Base-by-base conservation (phyloP, 345 rosid genomes). In the Arabis hirsuta region DNA sequence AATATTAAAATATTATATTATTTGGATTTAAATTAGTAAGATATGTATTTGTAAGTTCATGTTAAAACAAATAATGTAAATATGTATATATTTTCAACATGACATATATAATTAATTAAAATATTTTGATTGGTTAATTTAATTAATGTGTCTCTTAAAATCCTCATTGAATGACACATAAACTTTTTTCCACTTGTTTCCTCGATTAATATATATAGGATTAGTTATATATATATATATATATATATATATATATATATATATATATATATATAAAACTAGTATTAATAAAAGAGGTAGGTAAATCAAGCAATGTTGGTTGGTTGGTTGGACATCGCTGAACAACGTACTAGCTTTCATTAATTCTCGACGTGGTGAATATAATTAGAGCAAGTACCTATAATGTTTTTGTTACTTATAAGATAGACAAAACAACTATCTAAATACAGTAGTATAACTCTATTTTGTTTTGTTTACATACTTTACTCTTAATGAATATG, bases 251-350 rank as follows among this genome's bases (percentile, higher is more conserved):
- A n/a, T n/a, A n/a, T 22, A 22, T 38, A 38, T 38, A 14, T 7
- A 14, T 16, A 14, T 27, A 52, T 2, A 62, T 0, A 16, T 62
- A 47, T 6, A 32, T 32, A 46, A 29, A 62, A 16, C 16, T 16
- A 16, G 16, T 45, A 46, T 46, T 46, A 55, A 68, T 43, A 68
- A 32, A 2, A 55, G 32, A 45, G 44, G 56, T 42, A 36, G 19
- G 36, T 34, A 11, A 36, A 54, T 62, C 20, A 62, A 45, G 77
- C 73, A 54, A 27, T 55, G 65, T 39, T 71, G 20, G 67, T 69
- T 73, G 57, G 75, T 69, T 73, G 57, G 75, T 69, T 69, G 71
- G 65, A 34, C 39, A 7, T 34, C 39, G 9, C 55, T 19, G 66
- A 39, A 69, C 19, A 46, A 46, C 52, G 29, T 75, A 66, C 67